Conservation (phyloP, 1,284 basidiomycete genomes). For the Papiliotrema flavescens region DNA sequence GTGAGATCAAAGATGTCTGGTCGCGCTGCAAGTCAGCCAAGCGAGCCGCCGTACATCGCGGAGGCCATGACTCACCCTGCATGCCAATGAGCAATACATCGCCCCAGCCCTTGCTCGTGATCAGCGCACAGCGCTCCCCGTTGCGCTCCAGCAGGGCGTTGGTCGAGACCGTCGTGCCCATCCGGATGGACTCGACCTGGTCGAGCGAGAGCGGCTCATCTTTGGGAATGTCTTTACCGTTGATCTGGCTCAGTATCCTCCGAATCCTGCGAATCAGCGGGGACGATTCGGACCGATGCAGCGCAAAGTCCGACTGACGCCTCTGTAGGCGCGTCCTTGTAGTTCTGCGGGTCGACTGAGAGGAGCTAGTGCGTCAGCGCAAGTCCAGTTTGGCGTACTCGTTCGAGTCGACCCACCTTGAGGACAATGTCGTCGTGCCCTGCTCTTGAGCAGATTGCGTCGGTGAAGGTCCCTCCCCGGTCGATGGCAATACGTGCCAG, state of each 20-base stretch:
- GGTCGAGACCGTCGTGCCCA: slow-evolving; percentile 63
- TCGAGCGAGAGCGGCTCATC: slow-evolving; percentile 48
- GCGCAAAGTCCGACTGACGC: slow-evolving; percentile 12
- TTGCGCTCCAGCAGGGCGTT: slow-evolving; percentile 93
- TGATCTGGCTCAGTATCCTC: slow-evolving; percentile 75
- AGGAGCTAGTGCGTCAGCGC: slow-evolving; percentile 57
- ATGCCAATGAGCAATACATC: slow-evolving; percentile 38
- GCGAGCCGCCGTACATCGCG: not conserved
- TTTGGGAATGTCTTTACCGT: slow-evolving; percentile 62
- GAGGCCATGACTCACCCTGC: slow-evolving; percentile 21
- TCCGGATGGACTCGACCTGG: slow-evolving; percentile 34
- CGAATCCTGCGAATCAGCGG: slow-evolving; percentile 61
- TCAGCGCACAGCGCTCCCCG: slow-evolving; percentile 82
- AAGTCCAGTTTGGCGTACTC: not conserved
- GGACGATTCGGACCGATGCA: not conserved
- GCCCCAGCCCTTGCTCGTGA: slow-evolving; percentile 81
- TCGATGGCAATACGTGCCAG: slow-evolving; percentile 27
- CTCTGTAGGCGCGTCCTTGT: slow-evolving; percentile 81
- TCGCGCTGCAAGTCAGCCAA: slow-evolving; percentile 47
- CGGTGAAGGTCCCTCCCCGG: slow-evolving; percentile 47
- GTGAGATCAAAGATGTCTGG: slow-evolving; percentile 83
- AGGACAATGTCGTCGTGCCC: slow-evolving; percentile 29
- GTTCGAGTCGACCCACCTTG: slow-evolving; percentile 15
- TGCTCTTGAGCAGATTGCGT: slow-evolving; percentile 35
- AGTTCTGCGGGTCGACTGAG: slow-evolving; percentile 81